phyloP scores from a whole-genome alignment of 2,329 filamentous ascomycete species.

The Claviceps capensis region DNA sequence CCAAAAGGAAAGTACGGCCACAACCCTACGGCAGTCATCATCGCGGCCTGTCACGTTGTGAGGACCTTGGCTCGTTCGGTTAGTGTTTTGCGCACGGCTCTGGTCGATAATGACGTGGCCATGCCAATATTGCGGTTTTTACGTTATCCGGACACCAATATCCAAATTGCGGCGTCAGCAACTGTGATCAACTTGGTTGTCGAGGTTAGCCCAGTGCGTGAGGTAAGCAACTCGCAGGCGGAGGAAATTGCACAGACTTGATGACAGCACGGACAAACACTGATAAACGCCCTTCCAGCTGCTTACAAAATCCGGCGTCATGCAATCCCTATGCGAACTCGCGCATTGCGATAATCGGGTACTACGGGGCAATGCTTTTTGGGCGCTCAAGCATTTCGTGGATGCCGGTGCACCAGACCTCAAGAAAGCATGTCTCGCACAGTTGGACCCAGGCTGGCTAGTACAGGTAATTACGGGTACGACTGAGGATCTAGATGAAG shows the following conservation, averaged over 20 bases:
- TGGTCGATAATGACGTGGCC: conserved; percentile 76
- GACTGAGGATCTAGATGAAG: conserved; percentile 38
- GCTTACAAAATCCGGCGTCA: conserved; percentile 58
- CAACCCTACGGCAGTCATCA: conserved; percentile 65
- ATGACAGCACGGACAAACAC: neutral
- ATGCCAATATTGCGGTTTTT: conserved; percentile 65
- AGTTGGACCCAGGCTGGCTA: conserved; percentile 68
- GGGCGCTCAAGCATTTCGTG: conserved; percentile 87
- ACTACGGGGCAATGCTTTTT: conserved; percentile 72
- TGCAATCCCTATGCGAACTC: conserved; percentile 69
- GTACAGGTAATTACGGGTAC: conserved; percentile 53
- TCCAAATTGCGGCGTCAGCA: conserved; percentile 76
- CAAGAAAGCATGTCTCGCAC: conserved; percentile 65
- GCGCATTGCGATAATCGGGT: conserved; percentile 70
- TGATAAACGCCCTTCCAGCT: conserved; percentile 31
- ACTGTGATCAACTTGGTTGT: conserved; percentile 74
- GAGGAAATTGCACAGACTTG: too few relatives aligned
- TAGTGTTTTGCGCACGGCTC: conserved; percentile 65
- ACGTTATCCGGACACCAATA: conserved; percentile 58
- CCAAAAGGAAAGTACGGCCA: conserved; percentile 35
- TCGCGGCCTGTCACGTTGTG: conserved; percentile 73
- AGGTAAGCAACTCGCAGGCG: conserved; percentile 39
- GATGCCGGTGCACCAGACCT: conserved; percentile 55
- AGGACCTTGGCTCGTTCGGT: conserved; percentile 76
- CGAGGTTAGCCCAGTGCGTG: conserved; percentile 83